phyloP scores from a whole-genome alignment of 805 yeast species.

The Wickerhamomyces bovis region DNA sequence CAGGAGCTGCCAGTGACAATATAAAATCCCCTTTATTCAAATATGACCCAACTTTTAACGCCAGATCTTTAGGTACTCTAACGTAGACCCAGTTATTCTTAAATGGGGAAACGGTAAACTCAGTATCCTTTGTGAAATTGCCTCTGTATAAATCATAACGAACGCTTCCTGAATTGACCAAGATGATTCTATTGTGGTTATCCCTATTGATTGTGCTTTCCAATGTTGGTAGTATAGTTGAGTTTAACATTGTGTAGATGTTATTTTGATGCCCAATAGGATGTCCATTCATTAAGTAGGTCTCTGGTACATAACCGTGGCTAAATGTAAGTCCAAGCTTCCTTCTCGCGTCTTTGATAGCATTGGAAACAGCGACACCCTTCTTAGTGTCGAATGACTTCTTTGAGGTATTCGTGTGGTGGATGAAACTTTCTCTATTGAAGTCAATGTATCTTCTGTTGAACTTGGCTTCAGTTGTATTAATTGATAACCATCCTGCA shows the following conservation, averaged over 20 bases:
- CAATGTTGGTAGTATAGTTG: conserved; percentile 46
- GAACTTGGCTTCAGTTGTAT: conserved; percentile 30
- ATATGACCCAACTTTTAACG: conserved; percentile 43
- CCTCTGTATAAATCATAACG: conserved; percentile 85
- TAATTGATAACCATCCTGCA: conserved; percentile 75
- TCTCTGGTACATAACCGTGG: conserved; percentile 61
- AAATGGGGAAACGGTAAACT: conserved; percentile 82
- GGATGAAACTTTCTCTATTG: conserved; percentile 61
- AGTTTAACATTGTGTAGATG: conserved; percentile 53
- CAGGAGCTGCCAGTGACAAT: conserved; percentile 13
- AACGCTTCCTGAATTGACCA: conserved; percentile 83
- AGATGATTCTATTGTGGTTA: conserved; percentile 40
- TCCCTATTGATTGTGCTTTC: conserved; percentile 16
- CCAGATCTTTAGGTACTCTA: conserved; percentile 51
- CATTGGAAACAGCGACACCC: conserved; percentile 45
- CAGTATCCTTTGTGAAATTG: conserved; percentile 71
- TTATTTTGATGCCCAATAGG: conserved; percentile 54
- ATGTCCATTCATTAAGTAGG: conserved; percentile 62
- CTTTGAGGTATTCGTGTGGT: conserved; percentile 39
- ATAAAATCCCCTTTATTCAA: conserved; percentile 55
- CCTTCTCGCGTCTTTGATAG: conserved; percentile 38
- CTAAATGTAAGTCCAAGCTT: conserved; percentile 47
- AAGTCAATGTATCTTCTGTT: conserved; percentile 78
- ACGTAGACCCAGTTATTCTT: conserved; percentile 71
- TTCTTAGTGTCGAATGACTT: conserved; percentile 43